Conservation (phyloP, 331 rosid genomes). For the Erythrophleum ivorense region DNA sequence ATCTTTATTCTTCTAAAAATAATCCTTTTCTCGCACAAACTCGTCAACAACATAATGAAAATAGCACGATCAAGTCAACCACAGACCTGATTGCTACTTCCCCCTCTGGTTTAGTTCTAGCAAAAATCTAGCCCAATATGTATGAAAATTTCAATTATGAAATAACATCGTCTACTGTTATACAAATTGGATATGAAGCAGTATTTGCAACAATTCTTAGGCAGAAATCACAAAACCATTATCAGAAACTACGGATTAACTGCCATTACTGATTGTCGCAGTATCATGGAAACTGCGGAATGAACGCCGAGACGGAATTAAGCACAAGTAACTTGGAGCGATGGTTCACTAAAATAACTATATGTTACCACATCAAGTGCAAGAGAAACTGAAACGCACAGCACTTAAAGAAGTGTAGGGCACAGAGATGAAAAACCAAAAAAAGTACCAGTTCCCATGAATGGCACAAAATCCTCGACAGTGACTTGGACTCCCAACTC, state of each 20-base stretch:
- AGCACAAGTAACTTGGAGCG: neutral
- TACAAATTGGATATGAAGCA: neutral
- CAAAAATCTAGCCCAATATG: neutral
- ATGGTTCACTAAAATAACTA: neutral
- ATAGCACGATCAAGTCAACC: neutral
- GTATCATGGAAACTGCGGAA: neutral
- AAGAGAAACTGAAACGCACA: neutral
- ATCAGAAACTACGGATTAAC: neutral
- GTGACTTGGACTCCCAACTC: constrained; percentile 87
- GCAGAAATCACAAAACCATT: neutral
- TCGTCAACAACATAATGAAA: neutral
- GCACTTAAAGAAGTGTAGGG: neutral
- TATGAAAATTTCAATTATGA: neutral
- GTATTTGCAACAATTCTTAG: constrained; percentile 5
- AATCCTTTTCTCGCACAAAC: neutral
- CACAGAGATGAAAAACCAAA: neutral
- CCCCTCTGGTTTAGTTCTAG: neutral
- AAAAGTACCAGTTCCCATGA: constrained; percentile 86
- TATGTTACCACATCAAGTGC: neutral
- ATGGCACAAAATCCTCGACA: constrained; percentile 86
- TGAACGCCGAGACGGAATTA: neutral
- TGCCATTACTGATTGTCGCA: neutral
- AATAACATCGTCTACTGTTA: neutral
- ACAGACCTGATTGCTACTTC: neutral
- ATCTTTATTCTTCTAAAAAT: neutral